Conservation (phyloP, 2,329 filamentous ascomycete species). For the Colletotrichum melonis region DNA sequence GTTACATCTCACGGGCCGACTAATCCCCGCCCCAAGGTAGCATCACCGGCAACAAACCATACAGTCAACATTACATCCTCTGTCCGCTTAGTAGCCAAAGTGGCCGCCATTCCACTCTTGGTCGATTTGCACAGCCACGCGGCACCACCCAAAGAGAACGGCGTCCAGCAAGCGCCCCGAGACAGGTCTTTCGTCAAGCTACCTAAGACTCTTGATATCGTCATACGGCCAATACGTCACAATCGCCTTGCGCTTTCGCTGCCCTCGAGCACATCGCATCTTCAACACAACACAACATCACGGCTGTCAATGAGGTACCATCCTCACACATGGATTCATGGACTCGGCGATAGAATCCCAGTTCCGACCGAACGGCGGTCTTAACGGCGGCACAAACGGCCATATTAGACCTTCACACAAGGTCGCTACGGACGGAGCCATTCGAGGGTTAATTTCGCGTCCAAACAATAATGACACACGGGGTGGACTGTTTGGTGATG, state of each 20-base stretch:
- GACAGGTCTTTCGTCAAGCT: constrained; percentile 12
- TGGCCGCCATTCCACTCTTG: constrained; percentile 18
- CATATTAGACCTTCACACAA: constrained; percentile 12
- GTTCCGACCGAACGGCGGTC: constrained; percentile 27
- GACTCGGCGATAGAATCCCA: constrained; percentile 35
- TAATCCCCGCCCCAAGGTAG: constrained; percentile 20
- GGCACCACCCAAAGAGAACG: constrained; percentile 15
- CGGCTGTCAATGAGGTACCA: constrained; percentile 31
- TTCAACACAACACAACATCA: not conserved
- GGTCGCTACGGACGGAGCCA: constrained; percentile 14
- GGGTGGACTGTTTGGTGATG: constrained; percentile 26
- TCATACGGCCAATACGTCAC: constrained; percentile 32
- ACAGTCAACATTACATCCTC: constrained; percentile 1
- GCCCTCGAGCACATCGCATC: not conserved
- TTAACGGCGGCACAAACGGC: constrained; percentile 26
- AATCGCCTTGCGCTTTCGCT: not conserved
- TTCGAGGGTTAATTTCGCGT: constrained; percentile 22
- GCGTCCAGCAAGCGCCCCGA: constrained; percentile 22
- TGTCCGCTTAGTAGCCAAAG: constrained; percentile 10
- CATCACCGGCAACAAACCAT: not conserved
- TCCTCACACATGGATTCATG: constrained; percentile 36
- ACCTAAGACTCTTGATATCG: constrained; percentile 15
- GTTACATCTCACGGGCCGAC: constrained; percentile 21
- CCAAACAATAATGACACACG: constrained; percentile 28
- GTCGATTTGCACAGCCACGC: constrained; percentile 31